A percentile compares a stretch with the other conserved stretches of the same genome.
These are phyloP conservation scores for Begonia fuchsioides DNA, from an alignment of 306 rosid genomes.

Conservation along the genomic window DNA sequence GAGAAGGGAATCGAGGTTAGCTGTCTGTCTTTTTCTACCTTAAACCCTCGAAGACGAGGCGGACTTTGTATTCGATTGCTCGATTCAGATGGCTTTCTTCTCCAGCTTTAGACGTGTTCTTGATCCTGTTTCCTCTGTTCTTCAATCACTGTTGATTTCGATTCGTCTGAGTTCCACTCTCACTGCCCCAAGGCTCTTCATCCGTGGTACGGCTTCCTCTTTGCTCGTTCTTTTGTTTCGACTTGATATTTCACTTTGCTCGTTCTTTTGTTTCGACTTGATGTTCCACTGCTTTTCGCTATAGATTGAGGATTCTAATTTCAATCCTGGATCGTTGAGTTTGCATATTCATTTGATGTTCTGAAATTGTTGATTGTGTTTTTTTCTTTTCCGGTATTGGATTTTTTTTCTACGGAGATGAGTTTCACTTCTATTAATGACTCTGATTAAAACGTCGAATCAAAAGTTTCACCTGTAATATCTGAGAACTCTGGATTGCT, in stretches of 20 bases:
- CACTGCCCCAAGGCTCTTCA: constrained; percentile 62
- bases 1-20: too few relatives aligned
- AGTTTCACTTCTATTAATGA: too few relatives aligned
- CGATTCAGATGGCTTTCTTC: constrained; percentile 35
- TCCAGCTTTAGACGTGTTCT: constrained; percentile 28
- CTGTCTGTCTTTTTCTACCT: too few relatives aligned
- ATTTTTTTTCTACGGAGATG: not conserved
- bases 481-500: too few relatives aligned
- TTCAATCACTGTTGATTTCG: constrained; percentile 22
- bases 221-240: not conserved
- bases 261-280: not conserved
- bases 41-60: not conserved
- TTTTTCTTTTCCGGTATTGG: not conserved
- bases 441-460: too few relatives aligned
- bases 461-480: too few relatives aligned
- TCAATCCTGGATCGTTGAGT: not conserved
- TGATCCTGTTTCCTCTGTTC: constrained; percentile 20
- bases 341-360: not conserved
- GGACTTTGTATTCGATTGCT: not conserved
- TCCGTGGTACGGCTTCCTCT: constrained; percentile 34
- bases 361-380: not conserved
- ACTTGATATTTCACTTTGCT: not conserved
- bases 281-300: not conserved
- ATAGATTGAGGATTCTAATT: not conserved
- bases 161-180: constrained; percentile 62